Conservation (phyloP, 1,284 basidiomycete genomes). For the Blastosporella zonata region DNA sequence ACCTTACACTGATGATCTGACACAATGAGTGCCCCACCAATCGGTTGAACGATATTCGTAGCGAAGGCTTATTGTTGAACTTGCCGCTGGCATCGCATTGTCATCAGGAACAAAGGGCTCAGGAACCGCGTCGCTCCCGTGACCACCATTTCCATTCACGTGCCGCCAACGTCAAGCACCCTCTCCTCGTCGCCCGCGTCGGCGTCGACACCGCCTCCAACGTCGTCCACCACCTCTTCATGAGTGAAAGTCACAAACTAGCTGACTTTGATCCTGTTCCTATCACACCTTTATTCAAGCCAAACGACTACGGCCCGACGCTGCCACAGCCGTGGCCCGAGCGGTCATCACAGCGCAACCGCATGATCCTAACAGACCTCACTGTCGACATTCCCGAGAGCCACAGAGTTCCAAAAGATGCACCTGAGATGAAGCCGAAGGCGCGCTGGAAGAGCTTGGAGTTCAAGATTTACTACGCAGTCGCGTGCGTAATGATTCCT, state of each 20-base stretch:
- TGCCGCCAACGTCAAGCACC: neutral
- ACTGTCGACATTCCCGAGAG: constrained; percentile 27
- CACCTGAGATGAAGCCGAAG: constrained; percentile 28
- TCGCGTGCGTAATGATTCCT: constrained; percentile 65
- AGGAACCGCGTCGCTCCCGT: neutral
- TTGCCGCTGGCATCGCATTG: no score
- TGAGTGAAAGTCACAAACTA: constrained; percentile 1
- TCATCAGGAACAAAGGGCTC: no score
- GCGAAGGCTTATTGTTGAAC: no score
- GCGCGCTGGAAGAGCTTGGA: constrained; percentile 81
- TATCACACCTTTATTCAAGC: neutral
- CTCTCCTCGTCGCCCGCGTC: neutral
- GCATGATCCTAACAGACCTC: constrained; percentile 24
- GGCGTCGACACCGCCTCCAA: neutral
- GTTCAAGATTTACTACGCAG: constrained; percentile 76
- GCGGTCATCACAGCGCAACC: constrained; percentile 9
- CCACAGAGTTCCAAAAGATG: constrained; percentile 10
- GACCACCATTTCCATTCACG: neutral
- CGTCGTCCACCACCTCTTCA: neutral
- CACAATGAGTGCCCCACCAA: no score
- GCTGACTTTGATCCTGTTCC: constrained; percentile 2
- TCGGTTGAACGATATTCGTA: no score
- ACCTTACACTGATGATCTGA: no score
- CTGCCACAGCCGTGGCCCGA: constrained; percentile 6
- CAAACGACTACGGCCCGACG: neutral